Percentiles rank a stretch among this genome's conserved stretches.
Conservation (phyloP, 371 early-diverging fungal genomes). For the Furculomyces boomerangus region DNA sequence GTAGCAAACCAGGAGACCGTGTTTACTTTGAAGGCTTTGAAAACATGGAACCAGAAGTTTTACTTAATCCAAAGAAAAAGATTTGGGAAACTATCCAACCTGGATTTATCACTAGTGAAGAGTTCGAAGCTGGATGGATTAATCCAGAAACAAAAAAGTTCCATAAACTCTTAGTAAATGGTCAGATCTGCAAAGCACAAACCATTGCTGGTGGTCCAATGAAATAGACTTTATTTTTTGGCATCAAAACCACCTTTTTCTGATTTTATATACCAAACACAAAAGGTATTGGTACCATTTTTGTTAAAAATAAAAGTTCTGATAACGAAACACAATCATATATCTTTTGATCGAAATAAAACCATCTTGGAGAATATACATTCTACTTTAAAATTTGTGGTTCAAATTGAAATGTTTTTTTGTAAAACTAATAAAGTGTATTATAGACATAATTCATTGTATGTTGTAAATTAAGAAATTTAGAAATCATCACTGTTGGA, state of each 20-base stretch:
- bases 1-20: slow-evolving; percentile 73
- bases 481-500: not conserved
- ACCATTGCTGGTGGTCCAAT: slow-evolving; percentile 49
- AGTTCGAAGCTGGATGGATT: slow-evolving; percentile 59
- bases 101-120: slow-evolving; percentile 64
- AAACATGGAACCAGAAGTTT: slow-evolving; percentile 58
- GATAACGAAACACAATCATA: no score
- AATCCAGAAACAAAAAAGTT: slow-evolving; percentile 31
- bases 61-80: slow-evolving; percentile 94
- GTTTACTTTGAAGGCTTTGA: slow-evolving; percentile 81
- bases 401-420: no score
- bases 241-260: no score
- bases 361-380: no score
- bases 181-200: slow-evolving; percentile 26
- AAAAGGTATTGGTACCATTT: no score
- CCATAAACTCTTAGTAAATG: slow-evolving; percentile 27
- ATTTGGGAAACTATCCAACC: slow-evolving; percentile 92
- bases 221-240: slow-evolving; percentile 31
- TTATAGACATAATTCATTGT: no score
- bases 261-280: no score
- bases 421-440: no score
- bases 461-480: not conserved
- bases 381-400: no score
- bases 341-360: no score
- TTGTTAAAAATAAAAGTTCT: no score